Conservation (phyloP, 2,329 filamentous ascomycete genomes). For the Trichoderma simmonsii region DNA sequence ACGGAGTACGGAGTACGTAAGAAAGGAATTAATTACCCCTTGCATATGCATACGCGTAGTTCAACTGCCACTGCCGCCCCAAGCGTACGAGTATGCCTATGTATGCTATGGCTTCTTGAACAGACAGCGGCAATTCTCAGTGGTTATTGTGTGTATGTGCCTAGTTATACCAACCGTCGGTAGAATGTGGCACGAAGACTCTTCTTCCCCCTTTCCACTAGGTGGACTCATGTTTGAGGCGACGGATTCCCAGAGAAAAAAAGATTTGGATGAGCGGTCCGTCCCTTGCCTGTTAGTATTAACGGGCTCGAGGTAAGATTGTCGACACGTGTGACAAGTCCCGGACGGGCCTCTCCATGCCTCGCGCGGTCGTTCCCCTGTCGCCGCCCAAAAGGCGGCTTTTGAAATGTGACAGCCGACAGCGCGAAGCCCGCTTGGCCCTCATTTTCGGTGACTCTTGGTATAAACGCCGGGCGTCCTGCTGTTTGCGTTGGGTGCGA, state of each 20-base stretch:
- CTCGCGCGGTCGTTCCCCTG: constrained; percentile 3
- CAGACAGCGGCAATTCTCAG: not conserved
- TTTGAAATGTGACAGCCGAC: constrained; percentile 7
- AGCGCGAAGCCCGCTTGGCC: constrained; percentile 1
- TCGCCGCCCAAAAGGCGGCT: constrained; percentile 1
- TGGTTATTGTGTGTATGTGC: not conserved
- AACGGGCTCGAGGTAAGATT: constrained; percentile 11
- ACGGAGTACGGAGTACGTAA: not conserved
- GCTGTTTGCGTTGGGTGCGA: constrained; percentile 15
- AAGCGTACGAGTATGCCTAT: not conserved
- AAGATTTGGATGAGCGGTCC: constrained; percentile 13
- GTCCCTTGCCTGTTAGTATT: constrained; percentile 5
- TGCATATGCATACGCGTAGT: not conserved
- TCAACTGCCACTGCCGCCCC: not conserved
- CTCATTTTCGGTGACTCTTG: constrained; percentile 2
- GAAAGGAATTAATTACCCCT: not conserved
- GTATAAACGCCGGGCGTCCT: constrained; percentile 11
- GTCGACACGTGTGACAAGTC: constrained; percentile 16
- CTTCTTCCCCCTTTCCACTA: not conserved
- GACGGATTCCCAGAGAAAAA: not conserved
- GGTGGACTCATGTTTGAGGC: constrained; percentile 14
- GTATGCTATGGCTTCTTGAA: not conserved
- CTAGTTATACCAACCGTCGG: not conserved
- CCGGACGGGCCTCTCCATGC: constrained; percentile 4
- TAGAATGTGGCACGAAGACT: constrained; percentile 4